phyloP scores from a whole-genome alignment of 768 basidiomycete genomes.

The Amanita rubescens region DNA sequence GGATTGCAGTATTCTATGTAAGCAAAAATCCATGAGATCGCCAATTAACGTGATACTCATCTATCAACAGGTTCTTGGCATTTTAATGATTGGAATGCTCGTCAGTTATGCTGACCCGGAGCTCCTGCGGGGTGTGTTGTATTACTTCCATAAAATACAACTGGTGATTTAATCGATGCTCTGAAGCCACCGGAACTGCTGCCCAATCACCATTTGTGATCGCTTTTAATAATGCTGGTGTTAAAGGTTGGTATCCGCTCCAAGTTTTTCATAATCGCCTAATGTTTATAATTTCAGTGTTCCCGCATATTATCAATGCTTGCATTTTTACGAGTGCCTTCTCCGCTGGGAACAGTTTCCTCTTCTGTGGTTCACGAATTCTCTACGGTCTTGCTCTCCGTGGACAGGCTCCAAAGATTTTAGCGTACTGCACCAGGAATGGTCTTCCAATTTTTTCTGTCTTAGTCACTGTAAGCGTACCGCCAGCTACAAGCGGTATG shows the following conservation, averaged over 20 bases:
- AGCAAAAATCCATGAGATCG: slow-evolving; percentile 11
- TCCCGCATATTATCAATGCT: slow-evolving; percentile 69
- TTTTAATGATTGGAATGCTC: slow-evolving; percentile 72
- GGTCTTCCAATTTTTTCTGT: slow-evolving; percentile 41
- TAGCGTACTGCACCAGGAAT: slow-evolving; percentile 38
- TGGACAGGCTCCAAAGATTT: slow-evolving; percentile 39
- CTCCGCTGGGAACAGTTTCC: slow-evolving; percentile 62
- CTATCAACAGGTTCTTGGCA: slow-evolving; percentile 50
- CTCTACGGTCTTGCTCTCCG: slow-evolving; percentile 46
- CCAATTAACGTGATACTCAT: neutral
- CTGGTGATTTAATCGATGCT: neutral
- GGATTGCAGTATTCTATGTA: slow-evolving; percentile 74
- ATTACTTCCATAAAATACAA: neutral
- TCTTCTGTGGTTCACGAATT: slow-evolving; percentile 49
- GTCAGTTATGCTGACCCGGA: slow-evolving; percentile 58
- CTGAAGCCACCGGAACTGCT: slow-evolving; percentile 47
- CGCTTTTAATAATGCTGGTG: slow-evolving; percentile 64
- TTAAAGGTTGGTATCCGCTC: slow-evolving; percentile 37
- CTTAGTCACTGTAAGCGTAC: slow-evolving; percentile 23
- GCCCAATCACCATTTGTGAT: slow-evolving; percentile 81
- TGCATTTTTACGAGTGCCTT: slow-evolving; percentile 64
- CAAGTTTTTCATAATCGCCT: neutral
- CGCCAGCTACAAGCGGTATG: neutral
- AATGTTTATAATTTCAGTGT: slow-evolving; percentile 22
- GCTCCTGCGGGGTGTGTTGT: slow-evolving; percentile 33